These are phyloP conservation scores for Aspergillus versicolor DNA, from an alignment of 2,329 filamentous ascomycete genomes.

Conservation along the genomic window DNA sequence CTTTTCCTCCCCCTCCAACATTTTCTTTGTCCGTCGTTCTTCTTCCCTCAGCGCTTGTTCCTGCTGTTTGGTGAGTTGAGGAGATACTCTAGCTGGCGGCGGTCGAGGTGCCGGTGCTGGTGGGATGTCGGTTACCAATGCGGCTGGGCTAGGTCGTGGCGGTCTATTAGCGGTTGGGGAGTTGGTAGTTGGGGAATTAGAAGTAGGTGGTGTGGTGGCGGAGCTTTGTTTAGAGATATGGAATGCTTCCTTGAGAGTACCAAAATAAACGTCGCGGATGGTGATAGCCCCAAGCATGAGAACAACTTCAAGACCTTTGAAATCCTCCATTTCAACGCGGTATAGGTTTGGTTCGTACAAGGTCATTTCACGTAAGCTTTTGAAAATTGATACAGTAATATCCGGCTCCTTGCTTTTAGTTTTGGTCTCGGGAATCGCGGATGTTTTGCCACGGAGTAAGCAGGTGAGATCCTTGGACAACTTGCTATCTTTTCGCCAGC, in stretches of 20 bases:
- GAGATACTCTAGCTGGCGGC: conserved; percentile 4
- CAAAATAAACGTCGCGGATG: conserved; percentile 63
- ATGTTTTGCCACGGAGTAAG: conserved; percentile 76
- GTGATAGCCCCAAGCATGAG: conserved; percentile 62
- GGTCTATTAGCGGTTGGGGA: conserved; percentile 23
- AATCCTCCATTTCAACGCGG: conserved; percentile 87
- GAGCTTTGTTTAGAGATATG: conserved; percentile 55
- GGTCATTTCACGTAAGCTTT: conserved; percentile 72
- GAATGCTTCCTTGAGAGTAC: conserved; percentile 71
- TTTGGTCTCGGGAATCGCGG: conserved; percentile 61
- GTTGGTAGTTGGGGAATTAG: conserved; percentile 4
- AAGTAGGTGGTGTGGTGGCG: conserved; percentile 2
- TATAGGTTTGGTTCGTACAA: conserved; percentile 92
- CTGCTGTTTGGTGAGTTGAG: conserved; percentile 31
- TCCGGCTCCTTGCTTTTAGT: conserved; percentile 86
- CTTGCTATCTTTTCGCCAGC: conserved; percentile 85
- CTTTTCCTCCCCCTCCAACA: conserved; percentile 55
- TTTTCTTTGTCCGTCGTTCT: conserved; percentile 51
- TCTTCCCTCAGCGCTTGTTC: conserved; percentile 50
- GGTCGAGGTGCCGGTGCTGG: conserved; percentile 2
- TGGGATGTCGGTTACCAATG: conserved; percentile 4
- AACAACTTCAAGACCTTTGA: conserved; percentile 86
- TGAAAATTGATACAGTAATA: conserved; percentile 89
- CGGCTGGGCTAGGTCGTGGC: conserved; percentile 6
- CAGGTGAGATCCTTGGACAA: conserved; percentile 86